Evolutionary conservation across 176 grass and related monocot species (phyloP), one percentile per base, ranked within the genome.

Genomic region (Raddia distichophylla): DNA sequence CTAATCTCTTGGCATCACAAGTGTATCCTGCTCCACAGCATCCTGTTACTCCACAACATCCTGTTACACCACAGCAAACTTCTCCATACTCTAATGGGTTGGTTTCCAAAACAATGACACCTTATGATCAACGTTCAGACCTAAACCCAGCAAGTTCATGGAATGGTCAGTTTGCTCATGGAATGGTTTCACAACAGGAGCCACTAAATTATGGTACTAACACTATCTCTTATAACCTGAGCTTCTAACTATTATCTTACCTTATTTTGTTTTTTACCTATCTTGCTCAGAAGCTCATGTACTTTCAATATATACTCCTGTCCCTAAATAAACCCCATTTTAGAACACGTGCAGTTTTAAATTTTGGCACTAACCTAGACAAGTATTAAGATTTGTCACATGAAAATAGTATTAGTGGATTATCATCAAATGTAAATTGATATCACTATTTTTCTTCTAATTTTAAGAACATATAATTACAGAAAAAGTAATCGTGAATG

Each of bases 91-190:
- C 87, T 76, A 90, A 84, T 90, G 81, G 88, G 14, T 67, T 85
- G 66, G 80, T 55, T 64, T 83, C 93, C 42, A 87, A 66, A 71
- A 47, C 89, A 65, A 40, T 84, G 75, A 43, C 80, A 82, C 40
- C 78, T 49, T 90, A 95, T 85, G 64, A 80, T 81, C 91, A 87
- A 76, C 66, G 59, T 17, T 78, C 80, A 34, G 84, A 91, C 32
- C 55, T 88, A 61, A 90, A 79, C 75, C 74, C 85, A n/a, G 43
- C 70, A 83, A 85, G 60, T 79, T 74, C 87, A 83, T 92, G 90
- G 94, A 94, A 93, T 93, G 86, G 81, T 52, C 92, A 89, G 70
- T 61, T 75, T 84, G 42, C 88, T 76, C 84, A 77, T 63, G 89
- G 74, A 71, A 73, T 80, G 46, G 65, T 82, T 77, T 74, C 69